Evolutionary conservation across 2,329 filamentous ascomycete genomes (phyloP).

Genomic region (Akanthomyces uredinophilus): DNA sequence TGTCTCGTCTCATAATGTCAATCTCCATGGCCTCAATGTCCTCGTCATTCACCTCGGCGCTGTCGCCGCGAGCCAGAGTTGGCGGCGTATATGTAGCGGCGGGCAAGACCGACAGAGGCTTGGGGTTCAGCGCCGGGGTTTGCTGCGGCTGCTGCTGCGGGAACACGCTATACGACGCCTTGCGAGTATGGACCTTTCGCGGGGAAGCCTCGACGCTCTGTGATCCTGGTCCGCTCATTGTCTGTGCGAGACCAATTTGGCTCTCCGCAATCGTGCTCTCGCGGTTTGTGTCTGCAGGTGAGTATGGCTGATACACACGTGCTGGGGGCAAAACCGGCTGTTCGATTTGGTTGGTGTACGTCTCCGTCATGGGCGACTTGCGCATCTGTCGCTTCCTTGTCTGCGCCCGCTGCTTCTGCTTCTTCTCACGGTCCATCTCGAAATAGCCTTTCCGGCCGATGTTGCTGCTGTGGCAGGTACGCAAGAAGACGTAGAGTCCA

Average conservation of each 20-base stretch:
- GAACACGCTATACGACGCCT: conserved; percentile 24
- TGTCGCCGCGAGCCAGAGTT: neutral
- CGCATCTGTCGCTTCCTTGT: neutral
- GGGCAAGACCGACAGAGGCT: conserved; percentile 37
- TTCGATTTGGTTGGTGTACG: conserved; percentile 10
- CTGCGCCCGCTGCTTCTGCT: conserved; percentile 18
- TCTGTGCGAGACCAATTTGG: conserved; percentile 7
- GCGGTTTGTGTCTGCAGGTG: neutral
- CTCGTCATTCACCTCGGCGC: conserved; percentile 4
- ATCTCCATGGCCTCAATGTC: neutral
- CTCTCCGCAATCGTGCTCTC: conserved; percentile 4
- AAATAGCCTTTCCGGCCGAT: conserved; percentile 45
- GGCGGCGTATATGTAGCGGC: conserved; percentile 41
- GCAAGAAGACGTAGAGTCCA: conserved; percentile 61
- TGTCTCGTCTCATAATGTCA: conserved; percentile 7
- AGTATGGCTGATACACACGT: neutral
- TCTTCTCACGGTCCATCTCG: conserved; percentile 40
- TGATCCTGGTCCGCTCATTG: neutral
- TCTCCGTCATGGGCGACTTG: conserved; percentile 11
- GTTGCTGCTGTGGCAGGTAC: conserved; percentile 55
- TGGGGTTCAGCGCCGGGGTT: conserved; percentile 8
- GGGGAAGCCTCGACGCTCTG: neutral
- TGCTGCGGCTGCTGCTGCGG: conserved; percentile 15
- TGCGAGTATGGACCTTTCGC: conserved; percentile 13
- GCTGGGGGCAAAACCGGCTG: conserved; percentile 3